Percentiles rank a stretch among this genome's conserved stretches.
These are phyloP conservation scores for Quercus robur DNA, from an alignment of 306 rosid genomes.

Conservation along the genomic window DNA sequence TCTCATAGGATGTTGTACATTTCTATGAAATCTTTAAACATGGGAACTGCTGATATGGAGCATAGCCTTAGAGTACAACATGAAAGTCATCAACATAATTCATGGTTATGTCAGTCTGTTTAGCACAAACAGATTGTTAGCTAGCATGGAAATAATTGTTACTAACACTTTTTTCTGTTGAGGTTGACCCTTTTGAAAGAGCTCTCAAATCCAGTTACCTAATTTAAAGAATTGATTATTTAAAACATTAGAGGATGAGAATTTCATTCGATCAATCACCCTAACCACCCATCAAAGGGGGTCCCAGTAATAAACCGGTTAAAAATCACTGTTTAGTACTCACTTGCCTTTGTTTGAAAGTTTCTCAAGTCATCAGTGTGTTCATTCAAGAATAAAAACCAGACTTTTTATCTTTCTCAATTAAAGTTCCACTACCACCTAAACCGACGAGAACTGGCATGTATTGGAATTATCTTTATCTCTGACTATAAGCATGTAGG, in stretches of 20 bases:
- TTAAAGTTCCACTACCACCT: not conserved
- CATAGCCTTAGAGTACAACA: no score
- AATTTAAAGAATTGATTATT: not conserved
- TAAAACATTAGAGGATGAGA: not conserved
- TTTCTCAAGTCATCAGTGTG: not conserved
- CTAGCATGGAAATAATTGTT: not conserved
- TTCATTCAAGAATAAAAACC: slow-evolving; percentile 6
- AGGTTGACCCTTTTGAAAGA: not conserved
- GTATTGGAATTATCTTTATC: slow-evolving; percentile 4
- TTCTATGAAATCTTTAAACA: no score
- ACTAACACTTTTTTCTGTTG: not conserved
- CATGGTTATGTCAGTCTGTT: no score
- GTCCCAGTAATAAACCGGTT: not conserved
- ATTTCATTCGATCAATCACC: not conserved
- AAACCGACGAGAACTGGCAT: not conserved
- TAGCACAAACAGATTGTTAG: not conserved
- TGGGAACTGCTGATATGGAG: no score
- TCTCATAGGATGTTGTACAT: no score
- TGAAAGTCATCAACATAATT: no score
- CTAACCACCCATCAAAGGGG: not conserved
- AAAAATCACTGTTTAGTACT: not conserved
- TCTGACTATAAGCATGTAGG: not conserved
- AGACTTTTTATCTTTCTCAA: not conserved
- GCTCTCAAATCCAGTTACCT: not conserved
- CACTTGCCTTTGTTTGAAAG: not conserved